A percentile compares a stretch with the other conserved stretches of the same genome.
Evolutionary conservation across 176 grass and related monocot genomes (phyloP).

Genomic region (Lolium multiflorum): DNA sequence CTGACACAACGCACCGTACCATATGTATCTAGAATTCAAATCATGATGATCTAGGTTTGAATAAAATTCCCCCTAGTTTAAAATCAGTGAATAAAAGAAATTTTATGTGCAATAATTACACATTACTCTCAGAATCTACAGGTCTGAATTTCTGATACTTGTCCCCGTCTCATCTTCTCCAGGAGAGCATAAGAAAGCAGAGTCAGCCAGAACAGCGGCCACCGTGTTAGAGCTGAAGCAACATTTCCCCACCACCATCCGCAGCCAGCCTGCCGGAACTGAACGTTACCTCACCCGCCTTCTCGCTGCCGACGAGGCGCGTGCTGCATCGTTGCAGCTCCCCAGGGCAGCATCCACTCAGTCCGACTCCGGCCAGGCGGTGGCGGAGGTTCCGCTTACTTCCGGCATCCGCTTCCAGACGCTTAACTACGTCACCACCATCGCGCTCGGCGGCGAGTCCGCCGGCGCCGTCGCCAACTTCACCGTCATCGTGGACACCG

Average conservation of each 20-base stretch:
- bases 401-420: conserved; percentile 83
- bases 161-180: conserved; percentile 28
- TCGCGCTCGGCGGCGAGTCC: conserved; percentile 54
- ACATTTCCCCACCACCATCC: conserved; percentile 22
- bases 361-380: conserved; percentile 23
- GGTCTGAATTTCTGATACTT: conserved; percentile 17
- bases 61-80: no score
- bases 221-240: conserved; percentile 74
- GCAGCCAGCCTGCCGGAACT: conserved; percentile 7
- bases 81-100: not conserved
- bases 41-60: conserved; percentile 15
- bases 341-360: conserved; percentile 23
- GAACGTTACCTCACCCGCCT: conserved; percentile 52
- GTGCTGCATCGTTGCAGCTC: conserved; percentile 56
- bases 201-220: not conserved
- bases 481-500: conserved; percentile 92
- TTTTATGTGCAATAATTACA: not conserved
- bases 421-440: conserved; percentile 86
- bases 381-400: conserved; percentile 63
- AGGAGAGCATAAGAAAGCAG: conserved; percentile 43
- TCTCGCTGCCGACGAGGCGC: conserved; percentile 66
- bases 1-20: not conserved
- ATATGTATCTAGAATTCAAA: not conserved
- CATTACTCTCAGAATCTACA: not conserved
- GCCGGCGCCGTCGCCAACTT: conserved; percentile 39